Evolutionary conservation across 257 asterid genomes (phyloP), one percentile per base, ranked within the genome.

Genomic region (Solanum neorickii): DNA sequence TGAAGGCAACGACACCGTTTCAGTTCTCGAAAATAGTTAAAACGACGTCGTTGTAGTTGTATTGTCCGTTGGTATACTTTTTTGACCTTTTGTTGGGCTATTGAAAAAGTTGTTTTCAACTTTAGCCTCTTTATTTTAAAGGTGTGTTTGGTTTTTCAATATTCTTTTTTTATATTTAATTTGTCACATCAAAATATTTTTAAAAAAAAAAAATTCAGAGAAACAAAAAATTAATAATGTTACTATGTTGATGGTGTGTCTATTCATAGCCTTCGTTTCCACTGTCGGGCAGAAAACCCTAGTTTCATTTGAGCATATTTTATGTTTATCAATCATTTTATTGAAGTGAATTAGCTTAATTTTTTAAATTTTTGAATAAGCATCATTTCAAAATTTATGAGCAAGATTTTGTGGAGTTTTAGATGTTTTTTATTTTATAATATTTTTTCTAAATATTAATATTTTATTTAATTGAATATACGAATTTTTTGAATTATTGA

Each of bases 401-500:
- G 4, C 1, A 11, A 11, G 0, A 62, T 3, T 23, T 62, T 5
- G 7, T n/a, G 3, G 7, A 62, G 16, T 62, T n/a, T 7, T 62
- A 0, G 8, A 49, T 10, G 15, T 62, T 23, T 11, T 60, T 62
- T n/a, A n/a, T n/a, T 62, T 62, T n/a, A 5, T 7, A 62, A n/a
- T 62, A 5, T 2, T n/a, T 1, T 60, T 5, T 60, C 1, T 0
- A 23, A 23, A 9, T 23, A 62, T 1, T 4, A 62, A 62, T 0
- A n/a, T n/a, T 0, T 62, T 0, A 7, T 62, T 62, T 0, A 62
- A 5, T 11, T 10, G 16, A 23, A 23, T 23, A n/a, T n/a, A 62
- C 8, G 2, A 0, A 10, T 1, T 5, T n/a, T 10, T 2, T 0
- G 4, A 1, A 62, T 62, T n/a, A 0, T 62, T 62, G 8, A 62